Percentiles rank a stretch among this genome's conserved stretches.
phyloP scores from a whole-genome alignment of 139 green algal species.

The Yamagishiella unicocca region DNA sequence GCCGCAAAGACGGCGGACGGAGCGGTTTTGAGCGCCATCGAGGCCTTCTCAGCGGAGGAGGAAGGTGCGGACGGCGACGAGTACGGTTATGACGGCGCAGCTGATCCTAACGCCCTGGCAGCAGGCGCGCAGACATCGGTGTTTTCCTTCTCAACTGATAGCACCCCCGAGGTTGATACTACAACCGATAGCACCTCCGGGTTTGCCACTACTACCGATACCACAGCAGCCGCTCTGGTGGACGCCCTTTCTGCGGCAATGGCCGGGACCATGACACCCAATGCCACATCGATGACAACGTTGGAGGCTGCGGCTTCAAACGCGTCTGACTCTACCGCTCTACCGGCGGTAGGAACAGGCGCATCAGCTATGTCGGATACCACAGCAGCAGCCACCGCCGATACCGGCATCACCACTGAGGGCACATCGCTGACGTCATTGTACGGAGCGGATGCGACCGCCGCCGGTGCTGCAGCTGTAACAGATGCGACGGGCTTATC shows the following conservation, averaged over 20 bases:
- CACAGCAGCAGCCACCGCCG: too few relatives aligned
- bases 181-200: background rate
- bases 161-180: background rate
- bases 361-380: too few relatives aligned
- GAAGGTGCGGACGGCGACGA: background rate
- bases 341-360: background rate
- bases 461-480: too few relatives aligned
- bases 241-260: background rate
- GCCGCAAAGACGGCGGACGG: too few relatives aligned
- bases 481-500: too few relatives aligned
- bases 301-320: too few relatives aligned
- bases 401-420: too few relatives aligned
- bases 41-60: too few relatives aligned
- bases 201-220: background rate
- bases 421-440: too few relatives aligned
- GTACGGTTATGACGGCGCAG: background rate
- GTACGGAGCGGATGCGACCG: too few relatives aligned
- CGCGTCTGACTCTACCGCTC: too few relatives aligned
- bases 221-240: background rate
- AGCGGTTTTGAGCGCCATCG: too few relatives aligned
- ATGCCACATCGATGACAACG: background rate
- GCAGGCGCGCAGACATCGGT: background rate
- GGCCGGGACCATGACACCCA: background rate
- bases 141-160: background rate
- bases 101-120: background rate